Evolutionary conservation across 495 filamentous ascomycete genomes (phyloP).

Genomic region (Usnea hakonensis): DNA sequence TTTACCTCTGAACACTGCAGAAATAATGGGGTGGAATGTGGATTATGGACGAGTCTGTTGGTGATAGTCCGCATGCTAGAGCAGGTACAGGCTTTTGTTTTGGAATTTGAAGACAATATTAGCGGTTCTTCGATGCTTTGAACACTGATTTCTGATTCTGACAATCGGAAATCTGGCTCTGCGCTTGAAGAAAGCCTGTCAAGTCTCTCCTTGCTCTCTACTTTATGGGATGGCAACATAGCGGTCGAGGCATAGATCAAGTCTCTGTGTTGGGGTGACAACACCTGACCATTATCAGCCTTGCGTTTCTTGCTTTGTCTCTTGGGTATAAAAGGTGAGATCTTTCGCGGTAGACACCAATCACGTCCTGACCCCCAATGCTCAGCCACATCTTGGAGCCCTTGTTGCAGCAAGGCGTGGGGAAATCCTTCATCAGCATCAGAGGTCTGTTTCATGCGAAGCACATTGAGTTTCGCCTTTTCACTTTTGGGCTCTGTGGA

Average conservation of each 20-base stretch:
- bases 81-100: conserved; percentile 28
- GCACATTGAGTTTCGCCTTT: conserved; percentile 33
- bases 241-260: conserved; percentile 21
- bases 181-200: not conserved
- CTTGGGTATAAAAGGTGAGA: not conserved
- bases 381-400: conserved; percentile 14
- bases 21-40: conserved; percentile 18
- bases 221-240: conserved; percentile 1
- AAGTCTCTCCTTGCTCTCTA: no score
- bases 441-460: conserved; percentile 27
- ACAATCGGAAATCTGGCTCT: conserved; percentile 25
- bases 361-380: conserved; percentile 12
- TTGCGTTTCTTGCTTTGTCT: conserved; percentile 18
- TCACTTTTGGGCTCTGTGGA: conserved; percentile 38
- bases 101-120: conserved; percentile 28
- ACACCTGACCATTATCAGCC: conserved; percentile 6
- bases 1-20: conserved; percentile 17
- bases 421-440: conserved; percentile 28
- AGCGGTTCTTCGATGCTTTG: conserved; percentile 19
- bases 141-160: conserved; percentile 28
- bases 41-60: conserved; percentile 25
- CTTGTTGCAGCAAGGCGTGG: conserved; percentile 27
- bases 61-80: conserved; percentile 21
- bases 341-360: conserved; percentile 16
- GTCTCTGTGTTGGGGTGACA: not conserved